Evolutionary conservation across 1,139 yeast species (phyloP).

Genomic region (Kodamaea anthophila): DNA sequence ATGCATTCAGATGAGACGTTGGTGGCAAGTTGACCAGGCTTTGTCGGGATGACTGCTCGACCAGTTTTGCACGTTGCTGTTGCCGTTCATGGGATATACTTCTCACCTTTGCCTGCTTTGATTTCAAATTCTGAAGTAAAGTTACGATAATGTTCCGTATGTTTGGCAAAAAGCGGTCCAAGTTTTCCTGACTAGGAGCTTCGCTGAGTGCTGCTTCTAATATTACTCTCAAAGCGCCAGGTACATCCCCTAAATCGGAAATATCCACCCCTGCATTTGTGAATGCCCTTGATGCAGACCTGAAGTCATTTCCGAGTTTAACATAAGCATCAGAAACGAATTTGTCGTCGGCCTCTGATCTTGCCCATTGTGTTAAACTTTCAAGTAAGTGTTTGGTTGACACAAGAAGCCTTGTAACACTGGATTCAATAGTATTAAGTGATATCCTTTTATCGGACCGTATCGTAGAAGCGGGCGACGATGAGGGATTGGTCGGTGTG

Average conservation of each 20-base stretch:
- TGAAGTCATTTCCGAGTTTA: constrained; percentile 87
- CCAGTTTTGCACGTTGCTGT: constrained; percentile 2
- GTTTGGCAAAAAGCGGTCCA: constrained; percentile 76
- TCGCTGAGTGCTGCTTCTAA: constrained; percentile 84
- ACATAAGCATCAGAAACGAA: constrained; percentile 92
- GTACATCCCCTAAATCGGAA: constrained; percentile 71
- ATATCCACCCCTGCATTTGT: constrained; percentile 63
- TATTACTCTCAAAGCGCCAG: constrained; percentile 62
- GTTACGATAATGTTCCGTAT: constrained; percentile 84
- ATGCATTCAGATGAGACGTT: no score
- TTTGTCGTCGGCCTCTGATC: constrained; percentile 67
- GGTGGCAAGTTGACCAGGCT: constrained; percentile 1
- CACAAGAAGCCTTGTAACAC: constrained; percentile 76
- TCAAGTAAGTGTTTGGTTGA: constrained; percentile 86
- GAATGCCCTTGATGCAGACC: constrained; percentile 76
- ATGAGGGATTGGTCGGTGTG: constrained; percentile 5
- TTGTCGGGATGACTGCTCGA: constrained; percentile 1
- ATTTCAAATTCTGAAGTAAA: constrained; percentile 71
- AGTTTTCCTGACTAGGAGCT: constrained; percentile 75
- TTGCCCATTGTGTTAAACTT: constrained; percentile 87
- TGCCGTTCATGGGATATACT: constrained; percentile 23
- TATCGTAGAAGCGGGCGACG: constrained; percentile 7
- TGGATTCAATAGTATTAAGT: constrained; percentile 68
- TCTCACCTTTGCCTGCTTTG: constrained; percentile 60
- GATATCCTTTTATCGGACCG: constrained; percentile 23